Conservation (phyloP, 176 grass and related monocot species). For the Carex littledalei region DNA sequence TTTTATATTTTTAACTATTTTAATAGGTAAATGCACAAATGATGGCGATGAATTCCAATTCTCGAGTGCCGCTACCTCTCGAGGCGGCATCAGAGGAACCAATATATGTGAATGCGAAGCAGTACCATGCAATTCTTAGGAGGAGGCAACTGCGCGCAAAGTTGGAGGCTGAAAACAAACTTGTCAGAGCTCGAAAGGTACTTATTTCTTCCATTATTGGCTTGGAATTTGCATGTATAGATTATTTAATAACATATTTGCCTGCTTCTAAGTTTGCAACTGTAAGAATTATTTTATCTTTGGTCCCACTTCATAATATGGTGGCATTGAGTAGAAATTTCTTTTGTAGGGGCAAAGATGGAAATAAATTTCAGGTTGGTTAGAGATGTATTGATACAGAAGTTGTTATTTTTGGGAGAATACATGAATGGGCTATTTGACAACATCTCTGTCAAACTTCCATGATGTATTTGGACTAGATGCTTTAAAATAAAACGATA, state of each 20-base stretch:
- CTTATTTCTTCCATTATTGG: background rate
- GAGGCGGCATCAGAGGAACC: conserved; percentile 78
- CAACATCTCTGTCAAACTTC: background rate
- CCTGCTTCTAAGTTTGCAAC: background rate
- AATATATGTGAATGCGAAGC: conserved; percentile 94
- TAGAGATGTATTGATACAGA: background rate
- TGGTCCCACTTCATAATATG: background rate
- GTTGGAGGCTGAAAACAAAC: conserved; percentile 90
- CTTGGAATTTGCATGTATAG: background rate
- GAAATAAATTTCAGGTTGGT: conserved; percentile 1
- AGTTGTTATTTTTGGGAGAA: background rate
- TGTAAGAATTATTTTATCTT: background rate
- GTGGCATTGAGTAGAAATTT: background rate
- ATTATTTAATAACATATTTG: background rate
- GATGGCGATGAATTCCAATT: conserved; percentile 39
- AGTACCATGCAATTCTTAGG: conserved; percentile 86
- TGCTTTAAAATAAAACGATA: background rate
- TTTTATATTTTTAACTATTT: conserved; percentile 3
- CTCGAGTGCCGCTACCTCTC: conserved; percentile 69
- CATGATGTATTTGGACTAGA: background rate
- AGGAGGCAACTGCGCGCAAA: conserved; percentile 84
- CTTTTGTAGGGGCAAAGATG: background rate
- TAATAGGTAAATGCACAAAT: conserved; percentile 72
- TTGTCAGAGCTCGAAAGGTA: conserved; percentile 90
- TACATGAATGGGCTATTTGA: background rate